These are phyloP conservation scores for Spongospora subterranea DNA, from an alignment of 208 protist genomes.

Conservation along the genomic window DNA sequence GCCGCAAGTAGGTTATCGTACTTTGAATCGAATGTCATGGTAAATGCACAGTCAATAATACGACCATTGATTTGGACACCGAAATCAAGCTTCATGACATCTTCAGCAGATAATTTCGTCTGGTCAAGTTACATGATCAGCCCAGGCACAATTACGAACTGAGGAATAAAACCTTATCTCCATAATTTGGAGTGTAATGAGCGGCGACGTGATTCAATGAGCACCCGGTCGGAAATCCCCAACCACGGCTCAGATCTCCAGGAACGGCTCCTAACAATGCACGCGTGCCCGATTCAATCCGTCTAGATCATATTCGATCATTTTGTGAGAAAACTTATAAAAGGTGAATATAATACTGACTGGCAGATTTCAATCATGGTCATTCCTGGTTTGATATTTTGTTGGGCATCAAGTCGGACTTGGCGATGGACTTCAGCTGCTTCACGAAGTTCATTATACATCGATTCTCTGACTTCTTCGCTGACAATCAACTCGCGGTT, in stretches of 20 bases:
- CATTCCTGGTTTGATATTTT: conserved; percentile 71
- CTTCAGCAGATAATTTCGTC: conserved; percentile 69
- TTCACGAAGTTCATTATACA: conserved; percentile 68
- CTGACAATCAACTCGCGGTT: conserved; percentile 51
- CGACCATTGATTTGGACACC: conserved; percentile 77
- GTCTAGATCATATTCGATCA: background rate
- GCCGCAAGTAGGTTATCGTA: conserved; percentile 92
- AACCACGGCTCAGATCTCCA: conserved; percentile 60
- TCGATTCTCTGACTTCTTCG: conserved; percentile 40
- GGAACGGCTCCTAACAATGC: conserved; percentile 43
- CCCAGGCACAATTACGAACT: background rate
- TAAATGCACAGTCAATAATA: conserved; percentile 78
- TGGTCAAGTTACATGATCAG: background rate
- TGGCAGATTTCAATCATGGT: conserved; percentile 74
- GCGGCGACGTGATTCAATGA: conserved; percentile 77
- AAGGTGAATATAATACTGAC: conserved; percentile 62
- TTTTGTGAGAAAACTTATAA: background rate
- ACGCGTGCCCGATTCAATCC: background rate
- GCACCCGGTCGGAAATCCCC: conserved; percentile 76
- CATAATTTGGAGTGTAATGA: conserved; percentile 77
- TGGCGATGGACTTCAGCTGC: conserved; percentile 71
- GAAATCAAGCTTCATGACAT: conserved; percentile 78
- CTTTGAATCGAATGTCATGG: conserved; percentile 90
- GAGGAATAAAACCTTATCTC: conserved; percentile 62
- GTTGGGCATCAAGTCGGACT: conserved; percentile 70